Evolutionary conservation across 1,284 basidiomycete species (phyloP), one percentile per base, ranked within the genome.

Genomic region (Fomitopsis schrenkii): DNA sequence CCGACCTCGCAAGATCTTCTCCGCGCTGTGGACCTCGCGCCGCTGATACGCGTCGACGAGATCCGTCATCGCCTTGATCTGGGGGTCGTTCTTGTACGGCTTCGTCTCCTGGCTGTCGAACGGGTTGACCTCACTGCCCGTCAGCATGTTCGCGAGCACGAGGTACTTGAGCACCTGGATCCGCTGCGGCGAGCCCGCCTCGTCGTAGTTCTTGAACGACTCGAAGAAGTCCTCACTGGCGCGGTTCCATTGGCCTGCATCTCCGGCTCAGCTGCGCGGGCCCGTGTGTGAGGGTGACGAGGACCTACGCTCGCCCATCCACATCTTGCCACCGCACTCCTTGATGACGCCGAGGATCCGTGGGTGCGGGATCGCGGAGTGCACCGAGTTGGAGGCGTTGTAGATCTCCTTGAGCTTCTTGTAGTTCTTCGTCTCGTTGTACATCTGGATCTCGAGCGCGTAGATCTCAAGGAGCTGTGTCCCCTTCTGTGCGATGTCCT

Each of bases 81-180:
- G 90, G 7, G 94, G 88, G 71, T 99, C 94, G 63, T 88, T 94
- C 80, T 98, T 98, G 78, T 99, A 99, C 83, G 97, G 97, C 73
- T 99, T 99, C 7, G 97, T 99, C 79, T 99, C 97, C 76, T 99
- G 97, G 70, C 94, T 97, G 77, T 99, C 97, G 73, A 99, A 99
- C 0, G 97, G 97, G 74, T 99, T 98, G 77, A 99, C 97, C 71
- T 97, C 95, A 71, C 93, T 97, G 52, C 96, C 97, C 68, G 94
- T 98, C 62, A 99, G 82, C 96, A 99, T 98, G 77, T 98, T 96
- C 3, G 96, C 94, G 38, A 99, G 83, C 3, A 99, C 97, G 12
- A 99, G 86, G 71, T 99, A 99, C 76, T 99, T 99, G 65, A 99
- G 84, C 5, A 99, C 97, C 77, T 98, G 95, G 58, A 98, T 98